Evolutionary conservation across 2,329 filamentous ascomycete species (phyloP), one percentile per base, ranked within the genome.

Genomic region (Colletotrichum australisinense): DNA sequence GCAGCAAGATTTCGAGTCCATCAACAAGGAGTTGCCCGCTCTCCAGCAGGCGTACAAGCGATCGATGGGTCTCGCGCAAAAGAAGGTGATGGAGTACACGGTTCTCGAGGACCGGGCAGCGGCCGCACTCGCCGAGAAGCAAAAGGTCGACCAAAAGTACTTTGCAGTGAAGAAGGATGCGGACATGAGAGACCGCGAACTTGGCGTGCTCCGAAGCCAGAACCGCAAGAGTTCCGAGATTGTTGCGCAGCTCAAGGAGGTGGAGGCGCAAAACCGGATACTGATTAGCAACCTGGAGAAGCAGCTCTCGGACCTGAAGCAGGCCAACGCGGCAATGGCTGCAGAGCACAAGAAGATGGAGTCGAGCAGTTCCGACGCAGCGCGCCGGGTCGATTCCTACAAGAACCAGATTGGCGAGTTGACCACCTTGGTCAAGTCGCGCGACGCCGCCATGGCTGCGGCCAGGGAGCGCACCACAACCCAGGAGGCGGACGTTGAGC

Each of bases 121-220:
- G 22, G 87, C 93, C 28, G 85, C 97, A 24, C 91, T 90, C 53
- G 94, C 95, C 0, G 95, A 99, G 83, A 99, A 99, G 85, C 92
- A 93, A 76, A 98, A 98, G 83, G 96, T 96, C 1, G 97, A 99
- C 79, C 96, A 98, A 80, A 98, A 98, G 83, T 99, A 97, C 81
- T 98, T 98, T 82, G 94, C 94, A 1, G 95, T 95, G 9, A 95
- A 97, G 88, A 98, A 98, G 81, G 93, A 95, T 77, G 97, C 96
- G 79, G 96, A 98, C 79, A 92, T 93, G 57, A 90, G 95, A 63
- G 93, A 95, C 71, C 88, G 90, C 72, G 96, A 98, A 83, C 92
- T 97, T 59, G 89, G 94, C 77, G 90, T 92, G 4, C 85, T 98
- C 71, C 92, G 95, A 74, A 88, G 91, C 74, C 95, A 98, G 81